A percentile compares a stretch with the other conserved stretches of the same genome.
These are phyloP conservation scores for Glebionis coronaria DNA, from an alignment of 129 eudicot species.

Conservation along the genomic window DNA sequence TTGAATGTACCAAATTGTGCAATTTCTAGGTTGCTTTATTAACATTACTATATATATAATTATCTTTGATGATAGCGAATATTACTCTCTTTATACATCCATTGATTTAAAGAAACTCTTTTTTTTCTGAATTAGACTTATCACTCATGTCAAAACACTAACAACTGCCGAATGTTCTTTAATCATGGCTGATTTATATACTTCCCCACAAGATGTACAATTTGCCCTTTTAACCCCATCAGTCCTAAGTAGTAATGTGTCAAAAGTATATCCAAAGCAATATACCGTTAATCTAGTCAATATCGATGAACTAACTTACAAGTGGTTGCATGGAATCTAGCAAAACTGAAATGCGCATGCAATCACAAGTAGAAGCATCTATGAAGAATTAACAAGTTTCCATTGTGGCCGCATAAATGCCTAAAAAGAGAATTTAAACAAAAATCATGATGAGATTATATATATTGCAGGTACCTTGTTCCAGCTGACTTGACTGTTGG, in stretches of 20 bases:
- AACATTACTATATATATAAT: no score
- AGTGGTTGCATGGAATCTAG: no score
- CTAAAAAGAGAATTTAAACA: no score
- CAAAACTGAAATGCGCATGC: no score
- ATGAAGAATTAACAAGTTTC: no score
- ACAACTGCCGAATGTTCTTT: background rate
- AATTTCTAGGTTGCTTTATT: no score
- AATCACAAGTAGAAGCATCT: no score
- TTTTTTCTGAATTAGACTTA: background rate
- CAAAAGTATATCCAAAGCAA: background rate
- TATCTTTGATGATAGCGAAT: no score
- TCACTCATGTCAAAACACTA: background rate
- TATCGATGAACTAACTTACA: background rate
- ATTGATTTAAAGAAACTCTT: no score
- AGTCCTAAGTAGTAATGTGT: background rate
- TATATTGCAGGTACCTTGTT: constrained; percentile 70
- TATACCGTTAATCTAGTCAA: background rate
- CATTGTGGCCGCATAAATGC: no score
- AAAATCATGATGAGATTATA: background rate
- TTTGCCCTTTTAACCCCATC: background rate
- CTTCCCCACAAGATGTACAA: background rate
- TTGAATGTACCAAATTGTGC: no score
- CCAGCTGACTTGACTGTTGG: constrained; percentile 97
- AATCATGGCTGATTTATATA: background rate
- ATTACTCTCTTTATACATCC: no score